Evolutionary conservation across 257 asterid species (phyloP), one percentile per base, ranked within the genome.

Genomic region (Henckelia pumila): DNA sequence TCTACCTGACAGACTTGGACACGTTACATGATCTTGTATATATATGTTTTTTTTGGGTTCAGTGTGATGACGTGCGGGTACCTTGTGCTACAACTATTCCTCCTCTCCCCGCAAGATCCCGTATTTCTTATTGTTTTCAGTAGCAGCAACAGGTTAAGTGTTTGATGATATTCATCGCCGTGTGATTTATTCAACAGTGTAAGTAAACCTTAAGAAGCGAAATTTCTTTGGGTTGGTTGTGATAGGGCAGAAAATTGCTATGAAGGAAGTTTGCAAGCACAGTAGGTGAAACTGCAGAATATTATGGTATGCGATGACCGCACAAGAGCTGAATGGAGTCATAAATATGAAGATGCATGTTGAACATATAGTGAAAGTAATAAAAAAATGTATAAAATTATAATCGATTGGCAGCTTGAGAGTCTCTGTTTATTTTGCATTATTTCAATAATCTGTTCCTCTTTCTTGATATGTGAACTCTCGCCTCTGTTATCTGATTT

Each of bases 211-310:
- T 50, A 71, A 53, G 33, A 53, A 26, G 13, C 40, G 0, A 1
- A 0, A 40, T 76, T 22, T 75, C 53, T 49, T 76, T 71, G 17
- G 40, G 0, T 75, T 76, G 80, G 61, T 74, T 77, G 59, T 82
- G 85, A 37, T 79, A 86, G 96, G 92, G 71, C 87, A 81, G 88
- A 60, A 86, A 83, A 78, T 32, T 82, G 83, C 37, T 75, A 82
- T 80, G 86, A 83, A 64, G 77, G 70, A 67, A 49, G 79, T 16
- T 33, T 24, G 69, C 73, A 47, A 59, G 59, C 59, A 59, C 50
- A 14, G 17, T 40, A 40, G n/a, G 50, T 14, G 2, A 13, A 40
- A 40, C n/a, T 40, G n/a, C n/a, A 3, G 47, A 35, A 35, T 35
- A 10, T 2, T 35, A 2, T 35, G 14, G 14, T 32, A 32, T 32